Percentiles rank a stretch among this genome's conserved stretches.
phyloP scores from a whole-genome alignment of 2,329 filamentous ascomycete species.

The Trichophaea hybrida region DNA sequence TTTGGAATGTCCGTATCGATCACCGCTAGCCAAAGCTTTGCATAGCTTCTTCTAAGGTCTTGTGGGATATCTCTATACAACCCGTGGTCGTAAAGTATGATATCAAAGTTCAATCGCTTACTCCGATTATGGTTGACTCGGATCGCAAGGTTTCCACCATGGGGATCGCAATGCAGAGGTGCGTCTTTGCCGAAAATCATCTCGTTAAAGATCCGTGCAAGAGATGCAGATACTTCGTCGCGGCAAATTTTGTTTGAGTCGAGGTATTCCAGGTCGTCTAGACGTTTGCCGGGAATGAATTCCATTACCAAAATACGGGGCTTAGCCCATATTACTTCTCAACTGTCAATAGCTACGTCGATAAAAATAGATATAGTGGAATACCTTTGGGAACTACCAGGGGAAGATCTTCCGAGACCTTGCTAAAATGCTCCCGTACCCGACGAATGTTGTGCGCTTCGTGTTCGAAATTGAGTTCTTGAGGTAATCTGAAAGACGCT shows the following conservation, averaged over 20 bases:
- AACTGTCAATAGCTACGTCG: slow-evolving; percentile 1
- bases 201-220: slow-evolving; percentile 92
- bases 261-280: slow-evolving; percentile 77
- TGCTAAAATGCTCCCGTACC: slow-evolving; percentile 65
- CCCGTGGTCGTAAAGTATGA: slow-evolving; percentile 93
- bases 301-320: slow-evolving; percentile 91
- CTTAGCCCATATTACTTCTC: slow-evolving; percentile 65
- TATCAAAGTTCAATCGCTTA: slow-evolving; percentile 66
- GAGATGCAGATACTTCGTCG: slow-evolving; percentile 82
- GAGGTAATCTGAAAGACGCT: slow-evolving; percentile 42
- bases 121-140: slow-evolving; percentile 52
- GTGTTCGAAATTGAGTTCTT: slow-evolving; percentile 76
- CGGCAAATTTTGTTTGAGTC: slow-evolving; percentile 78
- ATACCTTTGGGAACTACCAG: slow-evolving; percentile 63
- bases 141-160: slow-evolving; percentile 90
- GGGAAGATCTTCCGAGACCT: slow-evolving; percentile 54
- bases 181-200: slow-evolving; percentile 93
- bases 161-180: slow-evolving; percentile 88
- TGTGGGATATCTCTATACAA: slow-evolving; percentile 85
- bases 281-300: slow-evolving; percentile 68
- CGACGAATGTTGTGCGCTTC: slow-evolving; percentile 74
- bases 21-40: slow-evolving; percentile 93
- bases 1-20: slow-evolving; percentile 70
- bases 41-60: slow-evolving; percentile 67
- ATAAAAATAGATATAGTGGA: background rate